phyloP scores from a whole-genome alignment of 129 eudicot genomes.

The sunflower (Helianthus annuus) region HanXRQr2.0-SUNRISE NC_035448.2:129999941-130000440 shows the following conservation, averaged over 20 bases:
- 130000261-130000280: too few species aligned
- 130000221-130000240: too few species aligned
- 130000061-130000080: slow-evolving; percentile 12
- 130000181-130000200: slow-evolving; percentile 99
- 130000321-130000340: too few species aligned
- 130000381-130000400: too few species aligned
- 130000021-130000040: slow-evolving; percentile 8
- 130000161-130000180: slow-evolving; percentile 96
- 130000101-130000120: slow-evolving; percentile 12
- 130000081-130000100: slow-evolving; percentile 15
- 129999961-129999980: slow-evolving; percentile 7
- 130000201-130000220: slow-evolving; percentile 87
- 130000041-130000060: slow-evolving; percentile 6
- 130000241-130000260: too few species aligned
- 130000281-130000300: too few species aligned
- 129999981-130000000: not conserved
- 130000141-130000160: slow-evolving; percentile 48
- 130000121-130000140: slow-evolving; percentile 11
- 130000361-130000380: too few species aligned
- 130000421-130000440: too few species aligned
- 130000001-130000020: slow-evolving; percentile 9
- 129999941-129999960: not conserved
- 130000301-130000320: too few species aligned
- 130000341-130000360: too few species aligned
- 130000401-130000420: too few species aligned